Evolutionary conservation across 2,329 filamentous ascomycete species (phyloP), one percentile per base, ranked within the genome.

Genomic region (Aspergillus sp.): DNA sequence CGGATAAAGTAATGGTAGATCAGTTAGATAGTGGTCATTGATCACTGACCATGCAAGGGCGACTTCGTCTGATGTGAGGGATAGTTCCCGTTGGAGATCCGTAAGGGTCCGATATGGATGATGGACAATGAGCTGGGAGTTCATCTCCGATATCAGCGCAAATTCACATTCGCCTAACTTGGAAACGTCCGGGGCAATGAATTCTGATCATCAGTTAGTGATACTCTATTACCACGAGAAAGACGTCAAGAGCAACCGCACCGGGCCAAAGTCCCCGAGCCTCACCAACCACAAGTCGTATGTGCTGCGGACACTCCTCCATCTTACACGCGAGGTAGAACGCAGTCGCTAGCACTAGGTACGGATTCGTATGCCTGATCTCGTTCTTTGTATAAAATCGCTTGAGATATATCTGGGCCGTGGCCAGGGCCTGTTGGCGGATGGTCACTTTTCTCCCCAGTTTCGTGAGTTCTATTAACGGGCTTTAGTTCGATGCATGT

Each of bases 261-360:
- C 81, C 79, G 59, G 87, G 83, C 88, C 88, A 95, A 49, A 94
- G 77, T 48, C 85, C 80, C 32, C 88, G 82, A 3, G 90, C 88
- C 66, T 98, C 93, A 41, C 82, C 84, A 7, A 93, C 83, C 48
- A 98, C 84, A 53, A 94, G 79, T 29, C 93, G 81, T 59, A 98
- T 97, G 66, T 98, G 93, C 66, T 97, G 91, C 2, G 93, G 93
- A 43, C 84, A 90, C 67, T 98, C 93, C 67, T 98, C 93, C 81
- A 94, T 95, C 71, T 98, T 98, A 73, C 89, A 95, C 19, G 93
- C 90, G 33, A 98, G 75, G 66, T 98, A 98, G 50, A 97, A 78
- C 4, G 91, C 87, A 1, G 93, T 97, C n/a, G 89, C 85, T 54
- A 95, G 79, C 48, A 97, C 82, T 33, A 97, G 81, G 63, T 94